Evolutionary conservation across 768 basidiomycete genomes (phyloP), one percentile per base, ranked within the genome.

Genomic region (Lyophyllum semitale): DNA sequence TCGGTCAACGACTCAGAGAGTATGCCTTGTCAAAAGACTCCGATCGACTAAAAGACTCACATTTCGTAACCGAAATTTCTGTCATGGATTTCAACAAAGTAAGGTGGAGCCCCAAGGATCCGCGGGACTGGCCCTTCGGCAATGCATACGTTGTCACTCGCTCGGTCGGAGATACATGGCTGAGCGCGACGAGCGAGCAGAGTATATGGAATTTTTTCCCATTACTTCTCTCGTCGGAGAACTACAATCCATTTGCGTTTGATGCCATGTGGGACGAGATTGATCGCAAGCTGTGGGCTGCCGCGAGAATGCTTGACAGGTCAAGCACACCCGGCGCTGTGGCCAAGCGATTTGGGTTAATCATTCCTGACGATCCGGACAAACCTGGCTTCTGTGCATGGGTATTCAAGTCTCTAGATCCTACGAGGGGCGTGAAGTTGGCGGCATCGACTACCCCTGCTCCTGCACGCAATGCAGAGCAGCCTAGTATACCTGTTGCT

Each of bases 311-410:
- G 18, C 17, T 42, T 4, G 41, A 42, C 23, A 42, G 23, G 23
- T 25, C 41, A 8, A 42, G 41, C 37, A 38, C 49, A 40, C 49
- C 37, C 22, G 12, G 49, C 27, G 49, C 25, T 51, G 49, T 51
- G 40, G 33, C 41, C 41, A 4, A 42, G 23, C 41, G 41, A 25
- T 42, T 42, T 13, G 41, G 41, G 6, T 22, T 42, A 22, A 5
- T 18, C 41, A 42, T 18, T 25, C 41, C 41, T 20, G 18, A 22
- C 41, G 18, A 42, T 13, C 41, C 41, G 15, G 18, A 22, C 8
- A 22, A 42, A 25, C 41, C 41, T 6, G 2, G 20, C 18, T 42
- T 42, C 23, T 42, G 41, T 25, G 18, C 18, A 20, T 42, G 18
- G 18, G 8, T 42, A 4, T 22, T 42, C 41, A 42, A 42, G 13